A percentile compares a stretch with the other conserved stretches of the same genome.
Evolutionary conservation across 352 stramenopile genomes (phyloP).

Genomic region (Pythium aquatile): DNA sequence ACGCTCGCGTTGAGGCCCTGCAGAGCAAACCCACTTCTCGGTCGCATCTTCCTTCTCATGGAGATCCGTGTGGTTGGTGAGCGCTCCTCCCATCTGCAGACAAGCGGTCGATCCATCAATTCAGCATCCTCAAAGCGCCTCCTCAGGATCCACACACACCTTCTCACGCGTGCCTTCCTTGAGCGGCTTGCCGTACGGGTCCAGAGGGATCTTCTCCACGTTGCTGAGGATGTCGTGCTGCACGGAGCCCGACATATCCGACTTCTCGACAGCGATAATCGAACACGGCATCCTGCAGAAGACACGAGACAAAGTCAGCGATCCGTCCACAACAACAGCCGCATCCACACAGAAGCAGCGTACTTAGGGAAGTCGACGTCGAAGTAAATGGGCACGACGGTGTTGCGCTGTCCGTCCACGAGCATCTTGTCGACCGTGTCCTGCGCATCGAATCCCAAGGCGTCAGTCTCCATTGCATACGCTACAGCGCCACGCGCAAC

Average conservation of each 20-base stretch:
- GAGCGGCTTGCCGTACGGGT: slow-evolving; percentile 42
- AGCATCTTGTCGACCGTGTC: slow-evolving; percentile 86
- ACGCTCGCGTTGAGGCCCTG: background rate
- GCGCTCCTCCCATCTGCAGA: slow-evolving; percentile 58
- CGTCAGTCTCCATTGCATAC: background rate
- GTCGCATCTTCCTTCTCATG: slow-evolving; percentile 32
- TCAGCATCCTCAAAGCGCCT: background rate
- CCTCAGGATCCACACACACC: background rate
- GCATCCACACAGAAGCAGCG: background rate
- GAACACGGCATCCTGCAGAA: slow-evolving; percentile 68
- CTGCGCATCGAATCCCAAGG: slow-evolving; percentile 18
- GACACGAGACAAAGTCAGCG: background rate
- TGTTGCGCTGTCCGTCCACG: slow-evolving; percentile 72
- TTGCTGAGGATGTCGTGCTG: slow-evolving; percentile 80
- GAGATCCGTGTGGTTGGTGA: slow-evolving; percentile 71
- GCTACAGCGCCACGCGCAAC: background rate
- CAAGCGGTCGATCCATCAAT: background rate
- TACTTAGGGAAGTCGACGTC: slow-evolving; percentile 77
- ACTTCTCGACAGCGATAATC: slow-evolving; percentile 67
- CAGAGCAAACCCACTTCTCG: slow-evolving; percentile 37
- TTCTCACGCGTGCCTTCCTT: slow-evolving; percentile 48
- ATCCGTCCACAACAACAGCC: background rate
- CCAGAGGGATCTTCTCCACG: slow-evolving; percentile 72
- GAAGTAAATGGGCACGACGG: slow-evolving; percentile 74
- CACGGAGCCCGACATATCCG: slow-evolving; percentile 62